phyloP scores from a whole-genome alignment of 306 rosid genomes.

The Lathyrus sativus region DNA sequence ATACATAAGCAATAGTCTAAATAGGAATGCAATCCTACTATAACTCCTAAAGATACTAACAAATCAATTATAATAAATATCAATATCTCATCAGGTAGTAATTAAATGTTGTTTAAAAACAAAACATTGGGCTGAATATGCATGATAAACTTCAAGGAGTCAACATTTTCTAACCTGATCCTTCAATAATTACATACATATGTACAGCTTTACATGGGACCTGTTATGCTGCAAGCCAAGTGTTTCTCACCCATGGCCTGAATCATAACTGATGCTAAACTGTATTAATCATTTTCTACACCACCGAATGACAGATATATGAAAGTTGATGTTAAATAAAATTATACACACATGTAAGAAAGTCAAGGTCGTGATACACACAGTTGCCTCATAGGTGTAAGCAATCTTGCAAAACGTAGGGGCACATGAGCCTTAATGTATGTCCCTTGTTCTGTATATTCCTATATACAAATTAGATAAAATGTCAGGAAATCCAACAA shows the following conservation, averaged over 20 bases:
- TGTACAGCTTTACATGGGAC: slow-evolving; percentile 31
- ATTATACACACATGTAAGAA: slow-evolving; percentile 17
- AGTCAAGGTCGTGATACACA: slow-evolving; percentile 53
- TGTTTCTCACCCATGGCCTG: slow-evolving; percentile 10
- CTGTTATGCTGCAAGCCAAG: slow-evolving; percentile 14
- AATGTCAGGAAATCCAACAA: slow-evolving; percentile 26
- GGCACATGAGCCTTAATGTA: slow-evolving; percentile 89
- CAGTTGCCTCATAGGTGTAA: slow-evolving; percentile 87
- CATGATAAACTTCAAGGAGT: slow-evolving; percentile 12
- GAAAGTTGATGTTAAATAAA: background rate
- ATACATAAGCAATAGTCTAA: too few relatives aligned
- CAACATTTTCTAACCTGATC: slow-evolving; percentile 13
- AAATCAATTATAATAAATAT: too few relatives aligned
- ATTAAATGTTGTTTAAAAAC: background rate
- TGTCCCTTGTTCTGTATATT: slow-evolving; percentile 83
- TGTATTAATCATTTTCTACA: slow-evolving; percentile 9
- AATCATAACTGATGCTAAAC: slow-evolving; percentile 21
- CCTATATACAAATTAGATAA: slow-evolving; percentile 49
- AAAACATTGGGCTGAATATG: slow-evolving; percentile 17
- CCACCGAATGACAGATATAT: background rate
- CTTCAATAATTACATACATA: slow-evolving; percentile 38
- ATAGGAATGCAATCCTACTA: too few relatives aligned
- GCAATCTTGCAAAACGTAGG: slow-evolving; percentile 89
- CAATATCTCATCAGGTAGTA: too few relatives aligned
- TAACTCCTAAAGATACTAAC: too few relatives aligned